Evolutionary conservation across 2,329 filamentous ascomycete species (phyloP).

Genomic region (Aspergillus persii): DNA sequence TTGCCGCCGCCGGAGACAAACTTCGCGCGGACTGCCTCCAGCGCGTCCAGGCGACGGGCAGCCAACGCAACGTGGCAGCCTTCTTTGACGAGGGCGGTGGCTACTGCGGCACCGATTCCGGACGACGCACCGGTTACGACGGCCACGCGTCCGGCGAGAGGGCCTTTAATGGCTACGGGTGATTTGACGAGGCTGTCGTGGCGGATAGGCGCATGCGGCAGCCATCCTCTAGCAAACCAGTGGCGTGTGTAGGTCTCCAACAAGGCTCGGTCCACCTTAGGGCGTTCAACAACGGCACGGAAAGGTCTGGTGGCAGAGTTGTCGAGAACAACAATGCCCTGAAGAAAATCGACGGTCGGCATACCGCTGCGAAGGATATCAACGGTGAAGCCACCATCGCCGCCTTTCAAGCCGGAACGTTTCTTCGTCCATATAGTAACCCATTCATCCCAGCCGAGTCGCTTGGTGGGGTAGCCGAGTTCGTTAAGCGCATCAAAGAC

Average conservation of each 20-base stretch:
- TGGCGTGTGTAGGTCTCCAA: constrained; percentile 76
- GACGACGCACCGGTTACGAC: constrained; percentile 78
- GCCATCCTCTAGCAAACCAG: constrained; percentile 77
- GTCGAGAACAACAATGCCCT: constrained; percentile 70
- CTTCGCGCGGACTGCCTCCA: constrained; percentile 65
- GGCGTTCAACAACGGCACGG: constrained; percentile 58
- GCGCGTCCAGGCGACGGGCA: constrained; percentile 66
- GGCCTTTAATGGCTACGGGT: constrained; percentile 51
- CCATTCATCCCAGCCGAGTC: constrained; percentile 70
- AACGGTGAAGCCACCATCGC: constrained; percentile 71
- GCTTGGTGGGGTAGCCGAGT: constrained; percentile 69
- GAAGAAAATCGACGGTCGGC: constrained; percentile 70
- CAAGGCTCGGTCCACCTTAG: constrained; percentile 67
- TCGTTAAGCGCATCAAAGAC: constrained; percentile 64
- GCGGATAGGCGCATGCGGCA: constrained; percentile 60
- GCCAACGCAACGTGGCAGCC: constrained; percentile 71
- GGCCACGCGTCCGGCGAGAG: constrained; percentile 67
- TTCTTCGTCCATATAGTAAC: constrained; percentile 70
- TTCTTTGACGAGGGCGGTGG: constrained; percentile 65
- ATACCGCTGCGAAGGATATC: constrained; percentile 79
- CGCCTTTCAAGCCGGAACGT: constrained; percentile 61
- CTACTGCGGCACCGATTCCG: constrained; percentile 74
- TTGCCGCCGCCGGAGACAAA: constrained; percentile 60
- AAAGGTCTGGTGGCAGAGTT: constrained; percentile 65
- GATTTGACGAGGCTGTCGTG: constrained; percentile 47